Evolutionary conservation across 2,329 filamentous ascomycete species (phyloP), one percentile per base, ranked within the genome.

Genomic region (Hymenoscyphus occultus): DNA sequence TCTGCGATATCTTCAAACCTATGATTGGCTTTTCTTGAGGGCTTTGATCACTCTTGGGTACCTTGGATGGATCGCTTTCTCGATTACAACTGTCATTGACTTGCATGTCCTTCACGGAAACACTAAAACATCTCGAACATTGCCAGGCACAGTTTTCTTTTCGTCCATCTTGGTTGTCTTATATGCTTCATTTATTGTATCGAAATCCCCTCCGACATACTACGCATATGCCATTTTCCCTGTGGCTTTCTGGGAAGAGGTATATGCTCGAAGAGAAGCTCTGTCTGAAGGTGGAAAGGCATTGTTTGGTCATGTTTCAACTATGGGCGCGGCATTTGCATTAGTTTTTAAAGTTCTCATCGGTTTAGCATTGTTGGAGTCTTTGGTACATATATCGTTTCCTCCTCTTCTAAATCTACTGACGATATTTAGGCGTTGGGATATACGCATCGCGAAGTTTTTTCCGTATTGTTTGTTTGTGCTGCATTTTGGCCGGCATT

Each of bases 1-100:
- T 7, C 80, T 99, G 66, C 86, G 95, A 60, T 99, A 99, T 76
- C 83, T 99, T 32, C 95, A 99, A 77, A 99, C 93, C 0, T 99
- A 99, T 73, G 95, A 99, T 79, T 99, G 95, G 95, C 83, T 99
- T 2, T 99, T 99, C 78, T 80, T 99, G 42, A 85, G 95, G 66
- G 90, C 92, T 1, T 82, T 99, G 60, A 90, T 99, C 66, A 97
- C 95, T 1, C 76, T 90, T 13, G 95, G 95, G 19, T 99, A 98
- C 74, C 80, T 98, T 7, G 95, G 95, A 22, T 99, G 94, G 94
- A 96, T 98, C 74, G 90, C 90, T 0, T 99, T 93, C 77, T 92
- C 93, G 1, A 81, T 96, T 60, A 95, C 92, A 0, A 96, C 90
- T 0, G 93, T 98, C 59, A 83, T 98, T 67, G 90, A 97, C 74